Evolutionary conservation across 495 filamentous ascomycete species (phyloP).

Genomic region (Neurospora sp.): DNA sequence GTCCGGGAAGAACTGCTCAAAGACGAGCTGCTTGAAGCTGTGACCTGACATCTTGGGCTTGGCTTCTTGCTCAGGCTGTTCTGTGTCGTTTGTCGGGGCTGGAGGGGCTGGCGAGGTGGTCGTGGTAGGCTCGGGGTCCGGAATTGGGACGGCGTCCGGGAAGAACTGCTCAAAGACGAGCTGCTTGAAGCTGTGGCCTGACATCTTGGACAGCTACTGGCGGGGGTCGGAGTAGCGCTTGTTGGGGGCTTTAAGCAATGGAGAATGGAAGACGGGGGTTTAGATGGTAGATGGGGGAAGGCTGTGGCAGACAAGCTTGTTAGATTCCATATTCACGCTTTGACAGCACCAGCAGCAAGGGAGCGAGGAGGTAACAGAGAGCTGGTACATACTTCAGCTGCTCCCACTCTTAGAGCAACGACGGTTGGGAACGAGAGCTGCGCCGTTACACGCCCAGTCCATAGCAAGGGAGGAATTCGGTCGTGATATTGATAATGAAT

Average conservation of each 20-base stretch:
- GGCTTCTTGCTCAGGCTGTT: background rate
- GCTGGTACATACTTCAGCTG: background rate
- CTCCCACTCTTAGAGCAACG: background rate
- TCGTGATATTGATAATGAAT: background rate
- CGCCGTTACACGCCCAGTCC: background rate
- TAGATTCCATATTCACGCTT: no score
- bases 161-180: background rate
- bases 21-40: background rate
- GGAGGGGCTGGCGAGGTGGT: background rate
- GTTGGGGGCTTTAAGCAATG: background rate
- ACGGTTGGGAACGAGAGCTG: background rate
- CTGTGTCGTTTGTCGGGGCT: background rate
- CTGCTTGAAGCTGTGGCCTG: background rate
- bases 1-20: background rate
- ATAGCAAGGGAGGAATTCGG: background rate
- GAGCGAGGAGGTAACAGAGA: background rate
- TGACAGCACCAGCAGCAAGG: background rate
- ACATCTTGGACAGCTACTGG: background rate
- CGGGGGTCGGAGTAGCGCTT: background rate
- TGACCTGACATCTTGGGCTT: background rate
- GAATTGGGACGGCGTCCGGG: background rate
- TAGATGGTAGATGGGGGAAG: background rate
- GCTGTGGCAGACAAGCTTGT: background rate
- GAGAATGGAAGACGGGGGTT: background rate
- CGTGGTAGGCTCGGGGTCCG: background rate